Conservation (phyloP, 1,139 yeast genomes). For the Debaryomycetaceae sp. region DNA sequence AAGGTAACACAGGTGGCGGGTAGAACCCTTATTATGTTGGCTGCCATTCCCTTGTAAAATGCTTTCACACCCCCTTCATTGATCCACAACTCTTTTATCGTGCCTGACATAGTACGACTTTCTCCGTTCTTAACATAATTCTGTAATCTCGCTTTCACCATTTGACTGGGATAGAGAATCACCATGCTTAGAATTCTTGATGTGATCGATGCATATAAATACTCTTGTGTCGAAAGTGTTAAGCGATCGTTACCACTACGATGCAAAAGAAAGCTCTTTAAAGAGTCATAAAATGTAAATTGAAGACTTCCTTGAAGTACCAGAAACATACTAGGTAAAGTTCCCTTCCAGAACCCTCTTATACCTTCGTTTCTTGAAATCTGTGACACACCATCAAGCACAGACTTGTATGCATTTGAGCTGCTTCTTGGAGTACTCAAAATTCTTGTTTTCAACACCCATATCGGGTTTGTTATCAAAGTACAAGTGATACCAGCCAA, state of each 20-base stretch:
- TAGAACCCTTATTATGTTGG: conserved; percentile 59
- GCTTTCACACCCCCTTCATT: conserved; percentile 51
- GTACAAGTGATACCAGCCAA: conserved; percentile 76
- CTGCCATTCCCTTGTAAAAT: conserved; percentile 71
- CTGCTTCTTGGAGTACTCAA: conserved; percentile 52
- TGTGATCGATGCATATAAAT: conserved; percentile 59
- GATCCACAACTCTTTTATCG: conserved; percentile 26
- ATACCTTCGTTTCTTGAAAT: conserved; percentile 64
- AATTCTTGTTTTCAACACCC: conserved; percentile 89
- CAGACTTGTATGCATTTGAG: conserved; percentile 53
- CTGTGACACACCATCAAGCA: conserved; percentile 50
- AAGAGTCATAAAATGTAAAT: conserved; percentile 76
- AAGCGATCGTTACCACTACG: conserved; percentile 6
- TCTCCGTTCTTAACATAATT: conserved; percentile 28
- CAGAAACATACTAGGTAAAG: conserved; percentile 75
- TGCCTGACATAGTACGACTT: conserved; percentile 15
- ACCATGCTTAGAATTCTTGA: conserved; percentile 71
- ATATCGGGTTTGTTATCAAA: conserved; percentile 80
- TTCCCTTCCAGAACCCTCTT: conserved; percentile 75
- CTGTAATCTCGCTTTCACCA: conserved; percentile 76
- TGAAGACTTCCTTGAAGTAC: conserved; percentile 90
- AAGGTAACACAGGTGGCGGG: conserved; percentile 78
- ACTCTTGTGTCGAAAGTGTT: conserved; percentile 49
- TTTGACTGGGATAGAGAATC: conserved; percentile 80
- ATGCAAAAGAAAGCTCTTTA: conserved; percentile 39